Evolutionary conservation across 768 basidiomycete genomes (phyloP), one percentile per base, ranked within the genome.

Genomic region (Trametes cinnabarina): DNA sequence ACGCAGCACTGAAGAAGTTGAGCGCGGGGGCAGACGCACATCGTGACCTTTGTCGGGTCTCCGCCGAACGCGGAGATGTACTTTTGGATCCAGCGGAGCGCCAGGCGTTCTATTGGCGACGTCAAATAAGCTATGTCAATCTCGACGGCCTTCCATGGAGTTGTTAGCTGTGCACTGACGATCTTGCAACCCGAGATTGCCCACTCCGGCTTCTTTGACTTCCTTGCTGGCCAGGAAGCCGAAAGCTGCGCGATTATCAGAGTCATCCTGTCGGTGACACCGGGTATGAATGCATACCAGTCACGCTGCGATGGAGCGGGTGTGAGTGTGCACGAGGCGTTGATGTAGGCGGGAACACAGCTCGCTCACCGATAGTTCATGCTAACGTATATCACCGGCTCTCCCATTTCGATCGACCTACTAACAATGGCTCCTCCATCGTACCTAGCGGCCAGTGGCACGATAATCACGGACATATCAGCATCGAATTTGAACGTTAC

Each of bases 131-230:
- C 34, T 35, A 34, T 28, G 44, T 50, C 35, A 51, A 39, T 46
- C 28, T 57, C 30, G 37, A 47, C 30, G 52, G 17, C 17, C 12
- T 25, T 7, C 12, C 3, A 3, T 7, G 52, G 3, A 30, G 30
- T 8, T 34, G 34, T 9, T n/a, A n/a, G n/a, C 3, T 12, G n/a
- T 0, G 15, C 19, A 65, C 70, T 61, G 39, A 77, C 77, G 77
- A 68, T 85, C 82, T 47, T 70, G 72, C 9, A 85, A 66, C 14
- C 83, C 83, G n/a, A 82, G 69, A 62, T 84, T 83, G 17, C 73
- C 74, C 17, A 72, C 55, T 1, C 73, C 72, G 14, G 73, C 75
- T 2, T 62, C 71, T 51, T 73, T 71, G 3, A 77, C 73, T 63
- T 79, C 77, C 43, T 74, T 65, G 22, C 77, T 67, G 4, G 72